Evolutionary conservation across 441 rosid species (phyloP), one percentile per base, ranked within the genome.

Genomic region (Metrosideros polymorpha): DNA sequence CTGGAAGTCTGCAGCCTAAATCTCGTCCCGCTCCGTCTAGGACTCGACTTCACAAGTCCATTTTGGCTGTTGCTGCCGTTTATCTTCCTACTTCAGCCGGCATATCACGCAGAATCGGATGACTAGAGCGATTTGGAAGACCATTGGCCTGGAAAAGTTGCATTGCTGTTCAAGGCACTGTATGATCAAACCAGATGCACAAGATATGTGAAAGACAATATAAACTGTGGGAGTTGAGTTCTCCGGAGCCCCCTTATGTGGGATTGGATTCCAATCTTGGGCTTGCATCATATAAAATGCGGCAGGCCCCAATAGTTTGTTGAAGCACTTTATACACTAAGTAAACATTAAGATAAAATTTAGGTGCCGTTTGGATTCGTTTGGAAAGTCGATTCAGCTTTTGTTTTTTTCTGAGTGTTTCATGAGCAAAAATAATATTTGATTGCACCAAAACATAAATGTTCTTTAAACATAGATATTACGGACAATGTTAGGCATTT

Each of bases 21-120:
- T 45, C 56, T 53, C 0, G 12, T 22, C 56, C 27, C 10, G 1
- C 27, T 22, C 56, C 1, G 0, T 53, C 12, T 22, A 22, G 12
- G 56, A 53, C 56, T 53, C 12, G 5, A 53, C 27, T 53, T 53
- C 56, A 53, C 12, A 22, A 0, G 56, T 53, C 27, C 27, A 53
- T 53, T 53, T 22, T 53, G 56, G 27, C 56, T 22, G 56, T 22
- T 3, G 56, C 9, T 53, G 56, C 56, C 27, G 0, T 18, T 22
- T 8, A 8, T 53, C 27, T 7, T 22, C 27, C 56, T 22, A 22
- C 0, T 54, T 24, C n/a, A 54, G n/a, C 55, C 55, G 19, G 55
- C 55, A 52, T 18, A 24, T 54, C n/a, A 5, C 57, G 24, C 57
- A 4, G n/a, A n/a, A n/a, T n/a, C n/a, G n/a, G n/a, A 54, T 54